A percentile compares a stretch with the other conserved stretches of the same genome.
These are phyloP conservation scores for Dryas alaskensis DNA, from an alignment of 306 rosid species.

Conservation along the genomic window DNA sequence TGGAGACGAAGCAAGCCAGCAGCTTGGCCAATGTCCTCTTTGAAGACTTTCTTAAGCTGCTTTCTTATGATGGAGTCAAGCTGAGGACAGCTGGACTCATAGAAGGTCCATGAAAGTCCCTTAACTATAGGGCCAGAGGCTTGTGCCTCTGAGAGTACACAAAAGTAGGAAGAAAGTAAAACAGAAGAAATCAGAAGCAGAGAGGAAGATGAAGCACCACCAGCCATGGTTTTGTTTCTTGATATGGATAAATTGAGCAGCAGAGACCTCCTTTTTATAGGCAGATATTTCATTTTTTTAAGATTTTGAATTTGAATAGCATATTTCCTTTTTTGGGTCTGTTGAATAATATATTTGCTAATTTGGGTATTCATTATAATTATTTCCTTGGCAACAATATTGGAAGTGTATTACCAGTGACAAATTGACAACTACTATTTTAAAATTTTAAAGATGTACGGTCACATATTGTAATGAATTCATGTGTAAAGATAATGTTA, in stretches of 20 bases:
- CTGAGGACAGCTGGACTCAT: constrained; percentile 41
- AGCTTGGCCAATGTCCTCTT: constrained; percentile 55
- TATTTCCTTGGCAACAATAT: not conserved
- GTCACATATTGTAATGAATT: no score
- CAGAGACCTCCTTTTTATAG: constrained; percentile 10
- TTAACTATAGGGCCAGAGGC: constrained; percentile 21
- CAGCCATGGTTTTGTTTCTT: constrained; percentile 16
- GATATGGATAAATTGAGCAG: no score
- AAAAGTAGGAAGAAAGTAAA: constrained; percentile 8
- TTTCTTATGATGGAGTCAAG: constrained; percentile 46
- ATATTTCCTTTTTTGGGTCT: not conserved
- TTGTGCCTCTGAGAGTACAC: constrained; percentile 20
- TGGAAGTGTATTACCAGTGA: no score
- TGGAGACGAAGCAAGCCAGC: constrained; percentile 77
- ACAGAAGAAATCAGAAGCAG: constrained; percentile 27
- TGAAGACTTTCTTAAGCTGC: constrained; percentile 53
- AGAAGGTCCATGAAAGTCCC: constrained; percentile 56
- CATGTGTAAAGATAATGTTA: no score
- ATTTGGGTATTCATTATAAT: not conserved
- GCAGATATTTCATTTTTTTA: not conserved
- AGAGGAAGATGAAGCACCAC: not conserved
- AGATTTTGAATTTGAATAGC: not conserved
- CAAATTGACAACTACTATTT: no score
- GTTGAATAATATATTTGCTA: not conserved
- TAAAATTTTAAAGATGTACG: no score